Evolutionary conservation across 2,329 filamentous ascomycete genomes (phyloP), one percentile per base, ranked within the genome.

Genomic region (Monilinia fructigena): DNA sequence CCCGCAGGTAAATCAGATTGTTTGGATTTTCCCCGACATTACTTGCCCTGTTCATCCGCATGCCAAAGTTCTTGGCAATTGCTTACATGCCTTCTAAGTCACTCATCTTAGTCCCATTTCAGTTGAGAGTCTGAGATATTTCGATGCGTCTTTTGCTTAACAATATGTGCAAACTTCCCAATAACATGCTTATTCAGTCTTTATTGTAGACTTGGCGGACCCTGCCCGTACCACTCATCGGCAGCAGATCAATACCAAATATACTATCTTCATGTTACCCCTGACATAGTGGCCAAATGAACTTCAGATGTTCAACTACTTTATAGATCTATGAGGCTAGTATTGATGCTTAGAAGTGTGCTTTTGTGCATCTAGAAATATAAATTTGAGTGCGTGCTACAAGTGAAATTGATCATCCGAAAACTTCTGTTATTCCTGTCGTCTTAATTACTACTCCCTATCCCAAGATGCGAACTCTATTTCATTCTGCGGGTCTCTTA

Each of bases 91-190:
- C 38, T 60, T 60, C n/a, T 4, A 35, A 28, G 12, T 20, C 42
- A 38, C 20, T 50, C 28, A 26, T 60, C 55, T 47, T 35, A 26
- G 28, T 35, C 16, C 28, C 42, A 35, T 23, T 55, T 35, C n/a
- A 50, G 56, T 48, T n/a, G 12, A 23, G 48, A 11, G 18, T 50
- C 14, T 18, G n/a, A 61, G 58, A 40, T 35, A 38, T 38, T 60
- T 20, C 20, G 45, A 61, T 38, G 31, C n/a, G 31, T 38, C 31
- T 61, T 31, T 26, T 50, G 45, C 58, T 61, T 50, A 61, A 38
- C 40, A 50, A 40, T 10, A 6, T 20, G 2, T 35, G 7, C 8
- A 50, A 23, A 26, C 20, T 50, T 47, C 23, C 26, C 45, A 26
- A 50, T 10, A 12, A n/a, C 16, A 40, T 50, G 28, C 45, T 38